A percentile compares a stretch with the other conserved stretches of the same genome.
These are phyloP conservation scores for Talaromyces liani DNA, from an alignment of 495 filamentous ascomycete species.

Conservation along the genomic window DNA sequence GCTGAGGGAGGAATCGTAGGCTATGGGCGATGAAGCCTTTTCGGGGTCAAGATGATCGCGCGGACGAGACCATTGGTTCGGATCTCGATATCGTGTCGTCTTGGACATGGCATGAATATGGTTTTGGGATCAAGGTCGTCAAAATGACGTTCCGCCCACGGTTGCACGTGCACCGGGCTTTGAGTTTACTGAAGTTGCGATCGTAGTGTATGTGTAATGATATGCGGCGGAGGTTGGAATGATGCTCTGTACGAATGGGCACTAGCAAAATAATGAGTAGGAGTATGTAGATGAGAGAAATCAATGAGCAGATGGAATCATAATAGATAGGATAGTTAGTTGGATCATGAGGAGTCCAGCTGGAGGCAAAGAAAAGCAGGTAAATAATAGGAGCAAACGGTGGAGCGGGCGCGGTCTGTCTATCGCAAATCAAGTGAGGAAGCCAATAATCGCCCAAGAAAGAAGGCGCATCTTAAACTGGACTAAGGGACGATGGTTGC, in stretches of 20 bases:
- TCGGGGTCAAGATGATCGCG: constrained; percentile 19
- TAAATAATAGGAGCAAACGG: background rate
- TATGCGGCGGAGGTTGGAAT: background rate
- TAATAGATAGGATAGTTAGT: background rate
- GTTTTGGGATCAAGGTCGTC: background rate
- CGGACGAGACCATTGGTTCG: constrained; percentile 7
- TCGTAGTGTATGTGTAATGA: background rate
- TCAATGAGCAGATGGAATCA: background rate
- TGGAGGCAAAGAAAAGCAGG: background rate
- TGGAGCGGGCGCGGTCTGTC: background rate
- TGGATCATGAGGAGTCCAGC: background rate
- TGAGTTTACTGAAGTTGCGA: background rate
- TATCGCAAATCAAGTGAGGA: background rate
- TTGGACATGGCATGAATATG: constrained; percentile 7
- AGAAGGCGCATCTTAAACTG: background rate
- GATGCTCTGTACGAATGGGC: background rate
- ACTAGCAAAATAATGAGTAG: background rate
- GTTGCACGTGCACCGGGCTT: constrained; percentile 1
- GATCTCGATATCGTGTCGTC: constrained; percentile 7
- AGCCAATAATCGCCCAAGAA: background rate
- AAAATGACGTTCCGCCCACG: constrained; percentile 8
- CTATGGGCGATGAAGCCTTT: constrained; percentile 12
- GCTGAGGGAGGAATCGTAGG: constrained; percentile 20
- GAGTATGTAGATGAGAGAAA: background rate
- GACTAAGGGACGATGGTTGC: background rate